These are phyloP conservation scores for Globisporangium paroecandrum DNA, from an alignment of 352 stramenopile species.

Conservation along the genomic window DNA sequence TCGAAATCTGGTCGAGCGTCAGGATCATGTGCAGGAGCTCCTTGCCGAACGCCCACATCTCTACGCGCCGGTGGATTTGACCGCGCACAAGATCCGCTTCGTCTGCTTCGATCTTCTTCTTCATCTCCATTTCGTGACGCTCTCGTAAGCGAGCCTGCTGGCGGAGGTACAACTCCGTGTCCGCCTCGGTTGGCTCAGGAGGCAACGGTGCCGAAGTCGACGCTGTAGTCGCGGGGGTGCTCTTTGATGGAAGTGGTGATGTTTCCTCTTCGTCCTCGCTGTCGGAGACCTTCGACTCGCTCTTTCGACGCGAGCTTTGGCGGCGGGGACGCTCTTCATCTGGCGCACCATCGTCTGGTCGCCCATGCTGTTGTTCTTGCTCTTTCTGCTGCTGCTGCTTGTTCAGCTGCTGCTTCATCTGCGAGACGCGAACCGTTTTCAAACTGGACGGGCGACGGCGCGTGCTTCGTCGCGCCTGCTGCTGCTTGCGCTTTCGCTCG, in stretches of 20 bases:
- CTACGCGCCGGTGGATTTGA: constrained; percentile 68
- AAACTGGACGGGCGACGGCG: constrained; percentile 71
- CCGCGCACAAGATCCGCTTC: constrained; percentile 75
- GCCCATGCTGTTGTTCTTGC: constrained; percentile 23
- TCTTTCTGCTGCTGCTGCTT: constrained; percentile 62
- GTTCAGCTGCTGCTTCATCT: constrained; percentile 83
- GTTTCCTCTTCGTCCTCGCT: constrained; percentile 43
- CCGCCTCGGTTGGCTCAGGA: constrained; percentile 61
- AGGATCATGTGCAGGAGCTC: constrained; percentile 81
- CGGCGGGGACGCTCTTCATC: constrained; percentile 28
- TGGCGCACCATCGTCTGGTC: constrained; percentile 25
- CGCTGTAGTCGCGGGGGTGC: background rate
- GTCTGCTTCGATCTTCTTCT: constrained; percentile 75
- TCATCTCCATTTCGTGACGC: constrained; percentile 75
- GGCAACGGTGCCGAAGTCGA: constrained; percentile 52
- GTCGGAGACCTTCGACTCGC: constrained; percentile 53
- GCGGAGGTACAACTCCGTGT: constrained; percentile 75
- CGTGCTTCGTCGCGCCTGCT: constrained; percentile 60
- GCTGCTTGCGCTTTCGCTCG: constrained; percentile 78
- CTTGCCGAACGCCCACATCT: constrained; percentile 85
- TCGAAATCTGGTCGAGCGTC: constrained; percentile 80
- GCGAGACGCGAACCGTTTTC: constrained; percentile 80
- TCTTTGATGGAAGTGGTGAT: background rate
- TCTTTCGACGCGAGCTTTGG: constrained; percentile 34
- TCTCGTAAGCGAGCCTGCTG: constrained; percentile 82